A percentile compares a stretch with the other conserved stretches of the same genome.
These are phyloP conservation scores for Daucus carota DNA, from an alignment of 129 eudicot species.

Conservation along the genomic window DNA sequence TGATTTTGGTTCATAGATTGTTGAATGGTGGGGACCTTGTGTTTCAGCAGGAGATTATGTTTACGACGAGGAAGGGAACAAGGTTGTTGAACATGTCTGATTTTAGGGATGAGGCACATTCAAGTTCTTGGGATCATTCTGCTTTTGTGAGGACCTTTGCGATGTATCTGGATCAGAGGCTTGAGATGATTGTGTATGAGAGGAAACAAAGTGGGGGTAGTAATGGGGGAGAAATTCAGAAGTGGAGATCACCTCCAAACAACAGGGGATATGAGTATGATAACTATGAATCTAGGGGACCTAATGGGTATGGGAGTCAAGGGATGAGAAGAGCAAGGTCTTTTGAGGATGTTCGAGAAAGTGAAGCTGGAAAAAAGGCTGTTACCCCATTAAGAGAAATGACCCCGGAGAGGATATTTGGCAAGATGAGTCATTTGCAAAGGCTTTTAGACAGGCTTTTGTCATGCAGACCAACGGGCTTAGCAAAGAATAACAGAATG, in stretches of 20 bases:
- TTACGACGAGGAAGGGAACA: background rate
- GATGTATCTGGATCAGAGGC: slow-evolving; percentile 8
- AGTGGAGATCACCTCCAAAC: slow-evolving; percentile 55
- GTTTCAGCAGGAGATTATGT: slow-evolving; percentile 9
- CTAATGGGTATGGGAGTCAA: slow-evolving; percentile 19
- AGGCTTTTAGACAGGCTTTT: slow-evolving; percentile 65
- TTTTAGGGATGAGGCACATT: slow-evolving; percentile 5
- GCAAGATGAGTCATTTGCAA: slow-evolving; percentile 78
- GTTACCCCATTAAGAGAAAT: slow-evolving; percentile 67
- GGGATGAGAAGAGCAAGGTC: slow-evolving; percentile 72
- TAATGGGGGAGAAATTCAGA: slow-evolving; percentile 36
- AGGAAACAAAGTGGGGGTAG: slow-evolving; percentile 15
- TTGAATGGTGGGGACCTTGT: background rate
- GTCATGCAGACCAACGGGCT: slow-evolving; percentile 67
- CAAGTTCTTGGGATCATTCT: slow-evolving; percentile 10
- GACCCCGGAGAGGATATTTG: slow-evolving; percentile 67
- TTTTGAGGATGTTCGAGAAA: slow-evolving; percentile 55
- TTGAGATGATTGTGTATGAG: slow-evolving; percentile 12
- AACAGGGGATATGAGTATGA: slow-evolving; percentile 33
- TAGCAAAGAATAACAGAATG: slow-evolving; percentile 73
- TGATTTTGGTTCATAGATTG: slow-evolving; percentile 8
- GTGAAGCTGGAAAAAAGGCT: slow-evolving; percentile 31
- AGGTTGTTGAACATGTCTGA: slow-evolving; percentile 8
- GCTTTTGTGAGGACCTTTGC: slow-evolving; percentile 7
- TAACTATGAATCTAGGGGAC: slow-evolving; percentile 39